Evolutionary conservation across 805 yeast genomes (phyloP).

Genomic region (Lipomyces sp.): DNA sequence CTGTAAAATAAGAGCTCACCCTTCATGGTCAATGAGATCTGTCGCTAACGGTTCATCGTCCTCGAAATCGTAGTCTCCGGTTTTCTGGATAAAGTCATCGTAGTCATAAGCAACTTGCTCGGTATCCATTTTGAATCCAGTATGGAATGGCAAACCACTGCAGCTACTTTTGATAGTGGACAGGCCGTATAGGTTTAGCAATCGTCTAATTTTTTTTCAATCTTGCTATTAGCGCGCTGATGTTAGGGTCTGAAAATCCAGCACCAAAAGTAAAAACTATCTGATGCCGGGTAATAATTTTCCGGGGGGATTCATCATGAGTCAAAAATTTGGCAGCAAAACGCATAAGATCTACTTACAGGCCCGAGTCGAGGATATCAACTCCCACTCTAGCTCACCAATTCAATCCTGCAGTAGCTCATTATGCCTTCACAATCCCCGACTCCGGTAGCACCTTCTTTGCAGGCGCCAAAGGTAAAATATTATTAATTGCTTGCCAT

Average conservation of each 20-base stretch:
- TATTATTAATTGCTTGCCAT: neutral
- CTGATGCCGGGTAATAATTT: neutral
- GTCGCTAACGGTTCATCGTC: conserved; percentile 41
- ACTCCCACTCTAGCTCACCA: neutral
- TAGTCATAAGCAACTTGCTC: conserved; percentile 36
- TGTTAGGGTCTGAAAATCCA: neutral
- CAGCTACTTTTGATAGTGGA: neutral
- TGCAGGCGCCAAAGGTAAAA: conserved; percentile 20
- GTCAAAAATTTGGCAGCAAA: neutral
- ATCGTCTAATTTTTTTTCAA: neutral
- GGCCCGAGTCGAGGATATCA: no score
- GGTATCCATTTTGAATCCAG: conserved; percentile 23
- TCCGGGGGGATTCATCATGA: neutral
- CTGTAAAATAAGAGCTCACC: conserved; percentile 14
- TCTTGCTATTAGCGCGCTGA: neutral
- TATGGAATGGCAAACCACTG: neutral
- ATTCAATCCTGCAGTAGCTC: neutral
- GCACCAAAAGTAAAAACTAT: neutral
- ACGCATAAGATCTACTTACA: neutral
- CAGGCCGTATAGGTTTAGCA: neutral
- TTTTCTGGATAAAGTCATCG: conserved; percentile 37
- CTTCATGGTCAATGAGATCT: conserved; percentile 38
- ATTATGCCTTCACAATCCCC: conserved; percentile 23
- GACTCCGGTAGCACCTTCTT: conserved; percentile 14
- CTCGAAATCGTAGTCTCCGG: conserved; percentile 40